Conservation (phyloP, 2,329 filamentous ascomycete genomes). For the Phyllosticta ampelicida region DNA sequence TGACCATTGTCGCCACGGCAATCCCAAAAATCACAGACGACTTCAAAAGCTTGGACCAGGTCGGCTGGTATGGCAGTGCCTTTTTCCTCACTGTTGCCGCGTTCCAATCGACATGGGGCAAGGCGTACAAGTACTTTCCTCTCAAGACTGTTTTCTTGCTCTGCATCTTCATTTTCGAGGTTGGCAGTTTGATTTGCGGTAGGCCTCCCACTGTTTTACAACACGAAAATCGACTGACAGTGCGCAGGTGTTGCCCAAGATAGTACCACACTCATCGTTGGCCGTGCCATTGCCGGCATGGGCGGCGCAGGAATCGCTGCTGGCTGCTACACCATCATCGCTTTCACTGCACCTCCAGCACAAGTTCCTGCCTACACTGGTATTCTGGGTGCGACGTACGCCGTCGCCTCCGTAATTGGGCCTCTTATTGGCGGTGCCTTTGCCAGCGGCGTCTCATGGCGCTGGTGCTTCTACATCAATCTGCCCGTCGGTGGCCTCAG, state of each 20-base stretch:
- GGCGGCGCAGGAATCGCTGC: slow-evolving; percentile 31
- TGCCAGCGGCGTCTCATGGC: slow-evolving; percentile 31
- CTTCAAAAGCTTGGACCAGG: slow-evolving; percentile 17
- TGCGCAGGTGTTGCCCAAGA: slow-evolving; percentile 21
- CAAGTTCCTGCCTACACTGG: slow-evolving; percentile 30
- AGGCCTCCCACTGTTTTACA: background rate
- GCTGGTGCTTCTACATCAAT: slow-evolving; percentile 37
- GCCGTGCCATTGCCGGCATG: slow-evolving; percentile 30
- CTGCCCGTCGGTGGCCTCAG: slow-evolving; percentile 35
- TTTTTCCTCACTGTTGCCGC: slow-evolving; percentile 35
- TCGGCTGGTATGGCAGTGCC: slow-evolving; percentile 20
- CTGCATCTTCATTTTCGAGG: slow-evolving; percentile 37
- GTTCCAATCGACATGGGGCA: slow-evolving; percentile 37
- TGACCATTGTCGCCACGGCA: slow-evolving; percentile 21
- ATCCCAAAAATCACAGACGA: slow-evolving; percentile 21
- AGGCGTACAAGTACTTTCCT: slow-evolving; percentile 36
- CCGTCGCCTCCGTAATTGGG: slow-evolving; percentile 27
- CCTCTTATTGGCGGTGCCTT: slow-evolving; percentile 35
- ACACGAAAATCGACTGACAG: background rate
- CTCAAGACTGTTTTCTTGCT: slow-evolving; percentile 28
- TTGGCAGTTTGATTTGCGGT: slow-evolving; percentile 46
- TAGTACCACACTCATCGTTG: slow-evolving; percentile 30
- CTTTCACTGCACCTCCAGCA: slow-evolving; percentile 30
- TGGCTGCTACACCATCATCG: slow-evolving; percentile 32
- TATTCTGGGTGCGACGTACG: slow-evolving; percentile 27